Evolutionary conservation across 768 basidiomycete species (phyloP), one percentile per base, ranked within the genome.

Genomic region (Mycena alexandri): DNA sequence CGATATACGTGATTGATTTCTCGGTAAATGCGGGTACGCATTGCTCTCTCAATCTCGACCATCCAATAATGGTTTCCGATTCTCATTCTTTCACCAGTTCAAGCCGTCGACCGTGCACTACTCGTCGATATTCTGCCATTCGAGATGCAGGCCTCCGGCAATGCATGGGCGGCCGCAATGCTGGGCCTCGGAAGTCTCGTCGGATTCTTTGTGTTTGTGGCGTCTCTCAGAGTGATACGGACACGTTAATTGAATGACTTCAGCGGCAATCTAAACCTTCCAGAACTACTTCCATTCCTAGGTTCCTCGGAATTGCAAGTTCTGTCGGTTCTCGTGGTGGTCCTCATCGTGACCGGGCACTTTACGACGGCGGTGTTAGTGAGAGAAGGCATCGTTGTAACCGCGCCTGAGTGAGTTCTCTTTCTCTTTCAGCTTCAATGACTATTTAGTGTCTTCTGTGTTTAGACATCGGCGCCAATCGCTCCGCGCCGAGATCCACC

Each of bases 141-240:
- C 0, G 75, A 85, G 1, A 82, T 88, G 25, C 96, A 99, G 76
- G 89, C 95, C 8, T 82, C 86, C 11, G 96, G 93, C 0, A 98
- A 96, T 75, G 96, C 96, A 0, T 99, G 96, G 96, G 96, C 95
- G 0, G 94, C 93, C 0, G 83, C 92, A n/a, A 96, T 98, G 94
- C 80, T 93, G 50, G 94, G 93, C 1, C 73, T 96, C 29, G 96
- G 96, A 13, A 90, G 93, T 61, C 90, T 97, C 0, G 81, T 89
- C 2, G 96, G 95, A 0, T 97, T 96, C 77, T 97, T 93, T 74
- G 84, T 94, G 95, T 96, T 71, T 71, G 93, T 83, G n/a, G 14
- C n/a, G 59, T 42, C 51, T 42, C 44, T 33, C 22, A 16, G 61
- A 7, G 41, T 17, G 5, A 2, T 58, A 25, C 12, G 34, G 25